These are phyloP conservation scores for Boletus huronensis DNA, from an alignment of 768 basidiomycete genomes.

Conservation along the genomic window DNA sequence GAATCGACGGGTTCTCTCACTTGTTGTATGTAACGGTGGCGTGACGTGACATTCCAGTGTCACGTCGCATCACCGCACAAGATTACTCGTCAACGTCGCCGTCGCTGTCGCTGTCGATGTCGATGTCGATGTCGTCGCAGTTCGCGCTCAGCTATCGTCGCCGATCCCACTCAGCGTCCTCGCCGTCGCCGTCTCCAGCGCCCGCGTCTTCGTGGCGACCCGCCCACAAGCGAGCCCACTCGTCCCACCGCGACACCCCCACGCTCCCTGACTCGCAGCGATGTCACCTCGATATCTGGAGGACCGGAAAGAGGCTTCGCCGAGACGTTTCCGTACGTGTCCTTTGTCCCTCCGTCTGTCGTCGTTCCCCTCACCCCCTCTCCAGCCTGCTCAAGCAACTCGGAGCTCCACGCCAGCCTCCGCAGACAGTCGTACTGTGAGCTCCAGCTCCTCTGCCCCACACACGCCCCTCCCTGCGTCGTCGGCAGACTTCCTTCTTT, in stretches of 20 bases:
- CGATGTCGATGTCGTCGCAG: constrained; percentile 34
- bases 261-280: constrained; percentile 39
- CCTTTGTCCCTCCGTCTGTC: not conserved
- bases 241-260: constrained; percentile 36
- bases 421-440: constrained; percentile 27
- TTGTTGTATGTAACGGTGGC: constrained; percentile 17
- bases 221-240: constrained; percentile 49
- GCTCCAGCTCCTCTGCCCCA: constrained; percentile 26
- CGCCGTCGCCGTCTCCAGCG: constrained; percentile 34
- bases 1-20: constrained; percentile 10
- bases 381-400: constrained; percentile 19
- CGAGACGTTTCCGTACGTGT: constrained; percentile 44
- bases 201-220: constrained; percentile 39
- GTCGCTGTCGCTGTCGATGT: constrained; percentile 24
- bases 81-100: constrained; percentile 6
- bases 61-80: constrained; percentile 17
- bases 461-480: constrained; percentile 39
- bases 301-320: constrained; percentile 53
- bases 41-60: constrained; percentile 25
- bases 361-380: constrained; percentile 5
- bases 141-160: constrained; percentile 40
- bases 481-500: constrained; percentile 49
- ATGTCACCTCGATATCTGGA: constrained; percentile 53
- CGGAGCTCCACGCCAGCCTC: constrained; percentile 31
- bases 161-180: constrained; percentile 51